phyloP scores from a whole-genome alignment of 1,139 yeast genomes.

The Kurtzmaniella quercitrusa region DNA sequence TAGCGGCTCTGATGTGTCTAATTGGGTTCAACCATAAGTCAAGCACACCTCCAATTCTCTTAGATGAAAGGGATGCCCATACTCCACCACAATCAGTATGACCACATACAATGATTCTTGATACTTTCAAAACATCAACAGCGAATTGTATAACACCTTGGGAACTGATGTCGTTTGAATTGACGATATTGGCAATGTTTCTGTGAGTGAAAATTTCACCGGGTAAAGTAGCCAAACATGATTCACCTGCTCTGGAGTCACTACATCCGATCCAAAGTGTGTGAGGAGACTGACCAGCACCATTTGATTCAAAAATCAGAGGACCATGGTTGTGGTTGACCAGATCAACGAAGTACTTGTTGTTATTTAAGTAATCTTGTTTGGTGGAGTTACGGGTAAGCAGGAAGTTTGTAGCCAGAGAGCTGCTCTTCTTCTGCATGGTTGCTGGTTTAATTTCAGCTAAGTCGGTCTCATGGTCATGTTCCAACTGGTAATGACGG shows the following conservation, averaged over 20 bases:
- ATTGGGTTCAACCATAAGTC: constrained; percentile 77
- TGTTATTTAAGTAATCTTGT: constrained; percentile 64
- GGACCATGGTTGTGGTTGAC: constrained; percentile 58
- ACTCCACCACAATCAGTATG: constrained; percentile 98
- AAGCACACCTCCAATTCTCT: constrained; percentile 68
- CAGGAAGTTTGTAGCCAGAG: constrained; percentile 46
- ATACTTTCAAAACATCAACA: constrained; percentile 78
- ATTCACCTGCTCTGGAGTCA: constrained; percentile 87
- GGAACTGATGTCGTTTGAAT: constrained; percentile 68
- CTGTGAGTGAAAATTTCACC: constrained; percentile 95
- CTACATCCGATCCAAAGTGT: constrained; percentile 96
- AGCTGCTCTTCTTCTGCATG: constrained; percentile 9
- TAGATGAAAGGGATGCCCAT: constrained; percentile 75
- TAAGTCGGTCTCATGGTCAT: constrained; percentile 38
- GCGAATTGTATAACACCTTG: constrained; percentile 90
- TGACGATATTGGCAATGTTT: constrained; percentile 82
- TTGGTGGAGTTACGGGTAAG: constrained; percentile 55
- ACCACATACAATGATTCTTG: constrained; percentile 88
- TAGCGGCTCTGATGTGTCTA: constrained; percentile 63
- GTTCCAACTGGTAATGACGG: constrained; percentile 38
- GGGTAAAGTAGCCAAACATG: constrained; percentile 74
- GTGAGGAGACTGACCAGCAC: constrained; percentile 86
- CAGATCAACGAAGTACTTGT: constrained; percentile 62
- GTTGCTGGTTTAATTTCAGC: constrained; percentile 1
- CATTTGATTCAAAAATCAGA: constrained; percentile 62